Base-by-base conservation (phyloP, 2,329 filamentous ascomycete species). In the Samsoniella hepiali region DNA sequence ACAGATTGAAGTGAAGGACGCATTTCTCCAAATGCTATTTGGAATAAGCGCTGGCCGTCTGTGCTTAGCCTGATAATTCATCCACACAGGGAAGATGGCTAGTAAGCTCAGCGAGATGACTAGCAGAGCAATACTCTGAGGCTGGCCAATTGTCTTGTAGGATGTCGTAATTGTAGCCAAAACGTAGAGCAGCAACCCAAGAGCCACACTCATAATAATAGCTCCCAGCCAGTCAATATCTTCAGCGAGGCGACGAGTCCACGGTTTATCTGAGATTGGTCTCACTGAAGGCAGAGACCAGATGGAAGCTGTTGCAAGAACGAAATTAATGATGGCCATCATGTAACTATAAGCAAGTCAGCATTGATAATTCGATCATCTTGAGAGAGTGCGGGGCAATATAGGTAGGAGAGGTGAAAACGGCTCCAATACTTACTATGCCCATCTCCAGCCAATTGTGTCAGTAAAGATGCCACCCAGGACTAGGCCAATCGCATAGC, bases 11-110 rank as follows among this genome's bases (percentile, higher is more conserved):
- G 82, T 82, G 66, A 88, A 88, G 2, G 81, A 73, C 0, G 73
- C 70, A 36, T 85, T 86, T 3, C 74, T 77, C 86, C 85, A 88
- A 0, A 88, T 72, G 0, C 77, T 79, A 66, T 88, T 88, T 0
- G 86, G 85, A 5, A 88, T 86, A 3, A 88, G 69, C 0, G 84
- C 84, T 15, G 85, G 81, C 7, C 77, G 76, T 2, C 75, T 73
- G 1, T 73, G 70, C 7, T 72, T 77, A 34, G 81, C 80, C 59
- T 84, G 85, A 2, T 76, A 74, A 2, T 76, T 72, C 63, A 85
- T 81, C 85, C 85, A 88, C 27, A 79, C 69, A 1, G 82, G 76
- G 64, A 88, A 88, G 0, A 72, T 70, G 0, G 78, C 78, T 0
- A 87, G 71, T 3, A 81, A 65, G 1, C 75, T 65, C 1, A 82